These are phyloP conservation scores for Suillus clintonianus DNA, from an alignment of 768 basidiomycete genomes.

Conservation along the genomic window DNA sequence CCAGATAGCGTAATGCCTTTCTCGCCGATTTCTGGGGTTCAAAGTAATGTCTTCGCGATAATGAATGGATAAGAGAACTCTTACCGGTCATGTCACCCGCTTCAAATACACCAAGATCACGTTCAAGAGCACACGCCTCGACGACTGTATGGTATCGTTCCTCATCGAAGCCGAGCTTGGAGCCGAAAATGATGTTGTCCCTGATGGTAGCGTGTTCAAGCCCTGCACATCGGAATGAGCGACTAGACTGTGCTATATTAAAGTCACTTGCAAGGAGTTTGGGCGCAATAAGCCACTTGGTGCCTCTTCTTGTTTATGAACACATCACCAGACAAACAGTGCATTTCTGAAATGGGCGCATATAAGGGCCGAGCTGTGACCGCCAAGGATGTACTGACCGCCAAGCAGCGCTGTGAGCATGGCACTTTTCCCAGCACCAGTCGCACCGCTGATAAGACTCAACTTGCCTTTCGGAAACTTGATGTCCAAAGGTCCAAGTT, in stretches of 20 bases:
- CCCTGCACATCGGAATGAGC: slow-evolving; percentile 44
- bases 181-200: slow-evolving; percentile 80
- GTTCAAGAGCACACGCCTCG: slow-evolving; percentile 72
- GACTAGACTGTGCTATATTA: slow-evolving; percentile 18
- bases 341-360: slow-evolving; percentile 49
- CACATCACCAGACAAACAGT: slow-evolving; percentile 55
- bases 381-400: slow-evolving; percentile 41
- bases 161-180: slow-evolving; percentile 56
- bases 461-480: slow-evolving; percentile 58
- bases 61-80: slow-evolving; percentile 1
- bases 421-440: slow-evolving; percentile 72
- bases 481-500: slow-evolving; percentile 58
- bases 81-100: slow-evolving; percentile 78
- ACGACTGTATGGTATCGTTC: slow-evolving; percentile 67
- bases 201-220: slow-evolving; percentile 79
- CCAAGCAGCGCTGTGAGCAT: slow-evolving; percentile 65
- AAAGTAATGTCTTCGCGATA: neutral
- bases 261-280: slow-evolving; percentile 55
- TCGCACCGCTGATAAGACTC: slow-evolving; percentile 63
- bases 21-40: slow-evolving; percentile 67
- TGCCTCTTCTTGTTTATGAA: slow-evolving; percentile 56
- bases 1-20: slow-evolving; percentile 69
- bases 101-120: slow-evolving; percentile 71
- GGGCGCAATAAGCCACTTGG: slow-evolving; percentile 68
- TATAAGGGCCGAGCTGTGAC: slow-evolving; percentile 1